phyloP scores from a whole-genome alignment of 1,284 basidiomycete genomes.

The Phlebopus sp. region DNA sequence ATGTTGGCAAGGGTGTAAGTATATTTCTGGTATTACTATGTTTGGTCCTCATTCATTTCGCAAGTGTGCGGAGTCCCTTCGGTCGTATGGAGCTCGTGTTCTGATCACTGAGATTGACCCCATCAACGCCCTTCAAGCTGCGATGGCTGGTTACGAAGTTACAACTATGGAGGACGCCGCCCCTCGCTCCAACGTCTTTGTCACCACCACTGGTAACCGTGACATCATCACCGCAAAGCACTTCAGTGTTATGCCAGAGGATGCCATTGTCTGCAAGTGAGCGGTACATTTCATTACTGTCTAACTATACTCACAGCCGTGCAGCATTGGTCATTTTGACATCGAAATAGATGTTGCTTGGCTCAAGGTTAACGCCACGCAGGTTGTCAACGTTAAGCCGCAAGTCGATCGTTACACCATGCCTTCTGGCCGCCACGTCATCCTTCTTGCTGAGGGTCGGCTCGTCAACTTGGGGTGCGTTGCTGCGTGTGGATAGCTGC shows the following conservation, averaged over 20 bases:
- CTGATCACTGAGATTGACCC: constrained; percentile 98
- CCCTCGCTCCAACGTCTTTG: constrained; percentile 86
- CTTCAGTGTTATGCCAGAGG: constrained; percentile 94
- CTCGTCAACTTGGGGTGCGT: constrained; percentile 96
- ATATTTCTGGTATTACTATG: neutral
- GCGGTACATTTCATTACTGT: constrained; percentile 27
- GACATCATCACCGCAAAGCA: constrained; percentile 96
- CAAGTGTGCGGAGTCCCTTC: constrained; percentile 97
- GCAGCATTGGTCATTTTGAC: constrained; percentile 96
- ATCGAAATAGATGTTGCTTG: constrained; percentile 99
- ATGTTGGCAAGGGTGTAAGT: constrained; percentile 94
- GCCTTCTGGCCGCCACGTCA: constrained; percentile 87
- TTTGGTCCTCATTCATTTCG: constrained; percentile 11
- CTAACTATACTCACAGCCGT: constrained; percentile 45
- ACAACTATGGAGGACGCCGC: constrained; percentile 98
- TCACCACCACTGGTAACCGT: constrained; percentile 98
- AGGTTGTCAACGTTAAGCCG: constrained; percentile 93
- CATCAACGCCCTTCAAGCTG: constrained; percentile 99
- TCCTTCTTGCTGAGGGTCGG: constrained; percentile 97
- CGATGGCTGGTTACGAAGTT: constrained; percentile 99
- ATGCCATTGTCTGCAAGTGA: constrained; percentile 97
- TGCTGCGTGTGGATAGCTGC: neutral
- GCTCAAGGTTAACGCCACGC: constrained; percentile 92
- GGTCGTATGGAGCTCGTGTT: constrained; percentile 95
- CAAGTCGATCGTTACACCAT: constrained; percentile 99